Evolutionary conservation across 805 yeast genomes (phyloP), one percentile per base, ranked within the genome.

Genomic region (Candida germanica): DNA sequence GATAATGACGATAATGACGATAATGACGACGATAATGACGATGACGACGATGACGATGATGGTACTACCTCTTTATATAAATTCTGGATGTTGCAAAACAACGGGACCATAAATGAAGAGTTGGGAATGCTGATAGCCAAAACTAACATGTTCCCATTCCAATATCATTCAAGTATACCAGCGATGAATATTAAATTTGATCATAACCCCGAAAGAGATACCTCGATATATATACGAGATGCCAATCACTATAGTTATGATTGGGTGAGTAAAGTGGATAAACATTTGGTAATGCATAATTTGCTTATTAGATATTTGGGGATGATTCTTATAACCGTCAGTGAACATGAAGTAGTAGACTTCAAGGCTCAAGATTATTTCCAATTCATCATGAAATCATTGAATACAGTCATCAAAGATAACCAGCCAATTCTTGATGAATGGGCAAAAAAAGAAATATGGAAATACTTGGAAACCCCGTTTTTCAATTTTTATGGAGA

Each of bases 321-420:
- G 3, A 46, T 67, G 18, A 42, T 67, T 27, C 48, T 53, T 1
- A 57, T 67, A 7, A 48, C 64, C 3, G 42, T 67, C 14, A 54
- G 65, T 31, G 73, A 67, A 29, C 69, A 60, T 37, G 72, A 67
- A 37, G 62, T 65, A 7, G 58, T 61, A 17, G 57, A 58, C 34
- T 52, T 47, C 35, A 53, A 50, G 25, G 47, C 61, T 1, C 21
- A 35, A 2, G 38, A 42, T 3, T 61, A 59, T 43, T 50, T 54
- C 33, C 23, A 32, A 1, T 32, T 38, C 7, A 48, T 60, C 8
- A 36, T 31, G 13, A 22, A 34, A 1, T 52, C 44, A 26, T 58
- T 51, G 27, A 36, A 42, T 4, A 31, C 39, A 4, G 48, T 64
- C 25, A 14, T 43, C 3, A 32, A 26, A 0, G 35, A 42, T 2